Percentiles rank a stretch among this genome's conserved stretches.
Evolutionary conservation across 2,329 filamentous ascomycete genomes (phyloP).

Genomic region (Tympanopsis confertula): DNA sequence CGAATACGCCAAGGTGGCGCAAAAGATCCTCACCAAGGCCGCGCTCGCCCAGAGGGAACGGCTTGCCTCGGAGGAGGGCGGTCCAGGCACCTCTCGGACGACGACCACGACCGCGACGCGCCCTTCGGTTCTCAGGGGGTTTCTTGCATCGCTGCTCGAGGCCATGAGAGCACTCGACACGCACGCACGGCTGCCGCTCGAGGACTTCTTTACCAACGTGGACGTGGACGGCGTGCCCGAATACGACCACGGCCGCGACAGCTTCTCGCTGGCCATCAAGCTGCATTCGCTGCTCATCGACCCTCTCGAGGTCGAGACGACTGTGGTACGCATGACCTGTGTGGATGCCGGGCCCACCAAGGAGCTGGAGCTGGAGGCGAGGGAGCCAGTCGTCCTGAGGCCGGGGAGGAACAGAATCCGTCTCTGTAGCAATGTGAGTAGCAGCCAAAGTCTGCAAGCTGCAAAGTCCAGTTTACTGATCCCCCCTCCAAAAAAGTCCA

Average conservation of each 20-base stretch:
- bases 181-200: conserved; percentile 57
- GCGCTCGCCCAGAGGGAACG: conserved; percentile 40
- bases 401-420: conserved; percentile 35
- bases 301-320: conserved; percentile 51
- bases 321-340: conserved; percentile 51
- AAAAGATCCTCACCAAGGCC: conserved; percentile 63
- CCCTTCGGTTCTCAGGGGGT: conserved; percentile 29
- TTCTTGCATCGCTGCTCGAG: conserved; percentile 32
- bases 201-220: conserved; percentile 63
- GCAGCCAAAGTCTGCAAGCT: neutral
- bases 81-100: conserved; percentile 21
- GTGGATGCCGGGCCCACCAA: conserved; percentile 40
- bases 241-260: conserved; percentile 63
- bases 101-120: conserved; percentile 14
- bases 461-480: conserved; percentile 17
- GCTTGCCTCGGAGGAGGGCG: conserved; percentile 22
- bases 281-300: conserved; percentile 65
- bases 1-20: conserved; percentile 65
- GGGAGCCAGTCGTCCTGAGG: conserved; percentile 30
- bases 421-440: conserved; percentile 27
- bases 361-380: conserved; percentile 55
- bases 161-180: conserved; percentile 32
- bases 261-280: conserved; percentile 58
- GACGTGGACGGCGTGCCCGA: conserved; percentile 55
- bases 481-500: conserved; percentile 32